These are phyloP conservation scores for Aureobasidium melanogenum DNA, from an alignment of 2,329 filamentous ascomycete species.

Conservation along the genomic window DNA sequence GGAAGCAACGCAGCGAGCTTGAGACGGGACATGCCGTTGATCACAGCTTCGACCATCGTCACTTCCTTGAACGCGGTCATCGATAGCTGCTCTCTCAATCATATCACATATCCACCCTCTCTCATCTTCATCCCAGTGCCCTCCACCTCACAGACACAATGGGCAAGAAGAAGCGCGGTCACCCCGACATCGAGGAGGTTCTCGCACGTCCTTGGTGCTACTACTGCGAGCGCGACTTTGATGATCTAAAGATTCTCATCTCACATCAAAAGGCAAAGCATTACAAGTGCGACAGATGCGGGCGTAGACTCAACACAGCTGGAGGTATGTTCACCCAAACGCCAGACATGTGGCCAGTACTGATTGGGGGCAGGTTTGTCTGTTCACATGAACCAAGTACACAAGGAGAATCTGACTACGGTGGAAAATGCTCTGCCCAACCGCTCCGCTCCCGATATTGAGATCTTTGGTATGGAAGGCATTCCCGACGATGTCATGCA, in stretches of 20 bases:
- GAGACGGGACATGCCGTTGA: background rate
- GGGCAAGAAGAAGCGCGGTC: constrained; percentile 84
- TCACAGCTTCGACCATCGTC: constrained; percentile 3
- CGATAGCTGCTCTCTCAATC: background rate
- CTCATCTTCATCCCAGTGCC: background rate
- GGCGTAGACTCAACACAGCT: constrained; percentile 80
- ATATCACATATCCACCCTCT: background rate
- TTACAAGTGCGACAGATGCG: constrained; percentile 92
- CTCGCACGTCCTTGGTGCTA: constrained; percentile 91
- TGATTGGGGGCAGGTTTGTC: constrained; percentile 59
- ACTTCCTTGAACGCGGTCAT: constrained; percentile 4
- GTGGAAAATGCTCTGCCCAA: constrained; percentile 91
- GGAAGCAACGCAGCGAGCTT: background rate
- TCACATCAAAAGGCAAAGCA: constrained; percentile 99
- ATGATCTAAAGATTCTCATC: constrained; percentile 92
- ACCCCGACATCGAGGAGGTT: constrained; percentile 80
- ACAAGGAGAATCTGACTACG: constrained; percentile 80
- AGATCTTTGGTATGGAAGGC: constrained; percentile 98
- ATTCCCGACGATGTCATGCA: constrained; percentile 78
- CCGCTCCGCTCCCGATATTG: constrained; percentile 75
- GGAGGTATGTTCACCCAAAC: constrained; percentile 56
- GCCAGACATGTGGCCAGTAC: background rate
- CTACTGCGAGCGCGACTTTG: constrained; percentile 98
- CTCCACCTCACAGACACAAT: constrained; percentile 35
- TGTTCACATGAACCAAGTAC: constrained; percentile 96